Percentiles rank a stretch among this genome's conserved stretches.
These are phyloP conservation scores for Pilobolus umbonatus DNA, from an alignment of 192 early-diverging fungal species.

Conservation along the genomic window DNA sequence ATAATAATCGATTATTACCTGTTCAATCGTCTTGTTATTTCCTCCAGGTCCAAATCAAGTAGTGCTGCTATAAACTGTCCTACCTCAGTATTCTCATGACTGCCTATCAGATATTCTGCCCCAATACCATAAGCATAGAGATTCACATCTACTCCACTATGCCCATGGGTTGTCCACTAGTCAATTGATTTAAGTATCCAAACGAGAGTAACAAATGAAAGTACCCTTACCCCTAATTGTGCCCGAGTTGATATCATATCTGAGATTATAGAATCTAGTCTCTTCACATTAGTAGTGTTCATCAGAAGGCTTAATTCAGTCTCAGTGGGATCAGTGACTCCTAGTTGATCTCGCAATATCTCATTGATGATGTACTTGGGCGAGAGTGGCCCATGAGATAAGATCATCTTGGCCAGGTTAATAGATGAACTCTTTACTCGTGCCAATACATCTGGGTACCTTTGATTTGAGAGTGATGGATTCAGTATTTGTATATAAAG, in stretches of 20 bases:
- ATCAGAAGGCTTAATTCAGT: constrained; percentile 46
- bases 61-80: constrained; percentile 61
- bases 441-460: constrained; percentile 68
- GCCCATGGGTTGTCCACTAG: constrained; percentile 84
- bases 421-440: constrained; percentile 68
- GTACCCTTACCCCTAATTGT: constrained; percentile 47
- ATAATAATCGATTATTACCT: no score
- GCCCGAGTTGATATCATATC: constrained; percentile 52
- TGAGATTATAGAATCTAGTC: constrained; percentile 47
- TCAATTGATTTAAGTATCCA: constrained; percentile 17
- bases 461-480: constrained; percentile 22
- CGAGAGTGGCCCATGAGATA: constrained; percentile 59
- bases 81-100: constrained; percentile 88
- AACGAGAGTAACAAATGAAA: constrained; percentile 15
- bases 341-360: constrained; percentile 50
- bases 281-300: constrained; percentile 16
- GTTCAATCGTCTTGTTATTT: constrained; percentile 45
- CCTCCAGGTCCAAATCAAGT: constrained; percentile 58
- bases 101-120: constrained; percentile 60
- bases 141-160: constrained; percentile 94
- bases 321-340: constrained; percentile 62
- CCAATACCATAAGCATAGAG: constrained; percentile 77
- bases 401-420: constrained; percentile 27
- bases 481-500: no score
- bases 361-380: constrained; percentile 47